Evolutionary conservation across 2,329 filamentous ascomycete genomes (phyloP), one percentile per base, ranked within the genome.

Genomic region (Chaetomium olivaceum): DNA sequence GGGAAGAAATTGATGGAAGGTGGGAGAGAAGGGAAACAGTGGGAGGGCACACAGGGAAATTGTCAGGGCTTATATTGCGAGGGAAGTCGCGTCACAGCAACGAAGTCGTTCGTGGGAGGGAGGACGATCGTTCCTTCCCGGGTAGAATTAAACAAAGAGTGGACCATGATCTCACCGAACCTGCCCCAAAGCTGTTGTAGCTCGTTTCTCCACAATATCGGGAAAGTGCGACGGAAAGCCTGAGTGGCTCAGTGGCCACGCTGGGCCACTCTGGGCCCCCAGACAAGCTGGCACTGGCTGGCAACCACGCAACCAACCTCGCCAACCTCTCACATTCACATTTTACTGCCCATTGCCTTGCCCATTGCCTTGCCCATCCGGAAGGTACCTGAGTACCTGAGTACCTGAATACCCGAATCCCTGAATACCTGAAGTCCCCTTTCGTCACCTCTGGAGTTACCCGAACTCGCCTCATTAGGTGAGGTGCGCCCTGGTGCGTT

Each of bases 41-140:
- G 51, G 23, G 51, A 25, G 51, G 31, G 16, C 39, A 43, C 29
- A 57, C 63, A 64, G 46, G 33, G 54, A 52, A 39, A 52, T 58
- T 39, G 21, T 48, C 51, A 56, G 21, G 66, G 59, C 63, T 69
- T 69, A 66, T 67, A 69, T 69, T 62, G 39, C 33, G 46, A 67
- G 61, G 67, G 58, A 67, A 65, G 36, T 23, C 29, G 58, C 60
- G 39, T 64, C 58, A 66, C 55, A 55, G 39, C 54, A 62, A 62
- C 63, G 21, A 61, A 19, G 29, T 8, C 16, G n/a, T 36, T 66
- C 55, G 66, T 66, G 61, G 39, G 46, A 67, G 61, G 65, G 61
- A 58, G 43, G 56, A 62, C 59, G 33, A 65, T 59, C 55, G 31
- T 46, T 61, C 62, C 43, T 65, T 65, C 66, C 65, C 23, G 55